Conservation (phyloP, 345 rosid genomes). For the Acer campestre region DNA sequence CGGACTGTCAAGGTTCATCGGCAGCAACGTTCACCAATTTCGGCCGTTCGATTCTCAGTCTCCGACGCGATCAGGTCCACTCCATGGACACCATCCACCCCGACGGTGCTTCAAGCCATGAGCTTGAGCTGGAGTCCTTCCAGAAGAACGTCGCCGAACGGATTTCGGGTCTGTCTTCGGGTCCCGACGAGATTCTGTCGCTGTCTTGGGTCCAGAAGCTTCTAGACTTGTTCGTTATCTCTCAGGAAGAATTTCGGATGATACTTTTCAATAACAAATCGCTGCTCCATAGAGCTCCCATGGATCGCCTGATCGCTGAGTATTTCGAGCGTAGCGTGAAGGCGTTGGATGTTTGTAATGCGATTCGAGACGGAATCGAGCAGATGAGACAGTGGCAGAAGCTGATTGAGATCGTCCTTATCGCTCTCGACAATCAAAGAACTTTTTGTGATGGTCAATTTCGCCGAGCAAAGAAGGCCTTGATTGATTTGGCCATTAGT, state of each 20-base stretch:
- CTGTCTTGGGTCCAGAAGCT: conserved; percentile 45
- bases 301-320: conserved; percentile 55
- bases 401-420: conserved; percentile 66
- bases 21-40: conserved; percentile 12
- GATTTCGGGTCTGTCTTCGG: conserved; percentile 30
- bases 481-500: conserved; percentile 74
- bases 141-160: conserved; percentile 35
- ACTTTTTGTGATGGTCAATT: conserved; percentile 76
- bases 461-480: conserved; percentile 87
- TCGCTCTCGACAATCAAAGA: conserved; percentile 56
- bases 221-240: conserved; percentile 40
- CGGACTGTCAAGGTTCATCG: conserved; percentile 53
- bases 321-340: conserved; percentile 72
- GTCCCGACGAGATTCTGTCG: conserved; percentile 41
- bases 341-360: conserved; percentile 89
- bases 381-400: conserved; percentile 75
- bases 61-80: conserved; percentile 51
- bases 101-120: conserved; percentile 4
- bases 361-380: conserved; percentile 80
- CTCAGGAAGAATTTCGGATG: conserved; percentile 44
- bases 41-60: conserved; percentile 50
- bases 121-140: conserved; percentile 35
- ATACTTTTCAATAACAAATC: conserved; percentile 29
- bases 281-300: conserved; percentile 31
- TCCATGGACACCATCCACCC: conserved; percentile 20